phyloP scores from a whole-genome alignment of 106 monocot genomes.

The Triglochin maritima region DNA sequence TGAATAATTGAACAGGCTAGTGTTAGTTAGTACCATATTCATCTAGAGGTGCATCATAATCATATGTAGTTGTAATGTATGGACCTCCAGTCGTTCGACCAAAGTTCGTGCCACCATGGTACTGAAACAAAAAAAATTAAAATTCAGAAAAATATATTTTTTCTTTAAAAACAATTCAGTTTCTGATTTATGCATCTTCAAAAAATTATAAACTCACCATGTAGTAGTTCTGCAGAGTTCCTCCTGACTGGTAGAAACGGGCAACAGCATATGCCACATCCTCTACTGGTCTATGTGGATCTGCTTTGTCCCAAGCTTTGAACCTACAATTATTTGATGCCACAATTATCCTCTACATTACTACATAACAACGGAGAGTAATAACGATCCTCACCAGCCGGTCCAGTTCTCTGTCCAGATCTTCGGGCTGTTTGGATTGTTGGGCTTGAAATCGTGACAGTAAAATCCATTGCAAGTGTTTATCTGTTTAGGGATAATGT shows the following conservation, averaged over 20 bases:
- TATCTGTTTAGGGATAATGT: slow-evolving; percentile 41
- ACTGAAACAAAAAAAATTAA: slow-evolving; percentile 19
- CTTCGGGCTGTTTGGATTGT: slow-evolving; percentile 43
- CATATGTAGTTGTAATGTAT: slow-evolving; percentile 56
- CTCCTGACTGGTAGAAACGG: slow-evolving; percentile 44
- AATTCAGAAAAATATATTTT: too few species aligned
- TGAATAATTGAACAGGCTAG: not conserved
- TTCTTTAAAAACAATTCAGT: too few species aligned
- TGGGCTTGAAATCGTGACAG: slow-evolving; percentile 36
- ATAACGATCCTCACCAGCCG: slow-evolving; percentile 42
- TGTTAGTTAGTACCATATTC: slow-evolving; percentile 40
- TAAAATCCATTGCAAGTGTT: slow-evolving; percentile 68
- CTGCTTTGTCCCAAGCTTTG: slow-evolving; percentile 43
- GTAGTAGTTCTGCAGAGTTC: slow-evolving; percentile 58
- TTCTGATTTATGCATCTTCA: not conserved
- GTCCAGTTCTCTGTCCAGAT: slow-evolving; percentile 84
- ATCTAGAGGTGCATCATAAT: slow-evolving; percentile 67
- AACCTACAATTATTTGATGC: slow-evolving; percentile 28
- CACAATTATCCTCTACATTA: too few species aligned
- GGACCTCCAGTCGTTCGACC: slow-evolving; percentile 55
- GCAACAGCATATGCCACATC: slow-evolving; percentile 50
- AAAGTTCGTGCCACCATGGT: slow-evolving; percentile 76
- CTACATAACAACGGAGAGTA: not conserved
- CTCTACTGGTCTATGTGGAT: slow-evolving; percentile 47
- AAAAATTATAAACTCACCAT: slow-evolving; percentile 29